A percentile compares a stretch with the other conserved stretches of the same genome.
These are phyloP conservation scores for Ceratocystis diversiconidia DNA, from an alignment of 2,329 filamentous ascomycete species.

Conservation along the genomic window DNA sequence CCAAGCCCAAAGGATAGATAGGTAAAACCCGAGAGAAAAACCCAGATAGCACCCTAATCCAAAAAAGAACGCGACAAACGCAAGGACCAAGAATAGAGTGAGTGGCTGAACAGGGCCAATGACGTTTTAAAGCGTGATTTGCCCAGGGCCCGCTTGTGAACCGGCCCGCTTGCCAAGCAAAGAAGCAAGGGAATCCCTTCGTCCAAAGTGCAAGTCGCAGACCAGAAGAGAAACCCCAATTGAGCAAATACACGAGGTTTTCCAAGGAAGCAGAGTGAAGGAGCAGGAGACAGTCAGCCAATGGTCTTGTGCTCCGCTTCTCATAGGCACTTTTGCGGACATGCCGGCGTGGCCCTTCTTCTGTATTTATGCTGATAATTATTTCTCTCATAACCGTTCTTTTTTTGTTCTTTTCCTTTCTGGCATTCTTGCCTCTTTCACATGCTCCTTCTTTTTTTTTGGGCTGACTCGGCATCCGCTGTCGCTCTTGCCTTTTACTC, in stretches of 20 bases:
- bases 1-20: background rate
- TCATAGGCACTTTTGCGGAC: slow-evolving; percentile 1
- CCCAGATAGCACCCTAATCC: background rate
- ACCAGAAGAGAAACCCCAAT: background rate
- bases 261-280: background rate
- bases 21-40: background rate
- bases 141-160: background rate
- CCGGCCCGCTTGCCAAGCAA: background rate
- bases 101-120: slow-evolving; percentile 2
- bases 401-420: background rate
- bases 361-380: slow-evolving; percentile 1
- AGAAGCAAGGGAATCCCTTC: slow-evolving; percentile 3
- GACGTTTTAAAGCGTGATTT: slow-evolving; percentile 1
- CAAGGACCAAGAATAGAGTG: slow-evolving; percentile 2
- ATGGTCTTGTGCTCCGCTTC: background rate
- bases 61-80: slow-evolving; percentile 2
- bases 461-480: background rate
- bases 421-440: background rate
- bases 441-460: background rate
- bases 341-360: slow-evolving; percentile 5
- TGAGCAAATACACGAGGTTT: background rate
- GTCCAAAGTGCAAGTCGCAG: background rate
- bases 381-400: background rate
- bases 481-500: background rate
- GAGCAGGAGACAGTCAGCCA: background rate